Evolutionary conservation across 2,329 filamentous ascomycete genomes (phyloP).

Genomic region (Parastagonospora nodorum): DNA sequence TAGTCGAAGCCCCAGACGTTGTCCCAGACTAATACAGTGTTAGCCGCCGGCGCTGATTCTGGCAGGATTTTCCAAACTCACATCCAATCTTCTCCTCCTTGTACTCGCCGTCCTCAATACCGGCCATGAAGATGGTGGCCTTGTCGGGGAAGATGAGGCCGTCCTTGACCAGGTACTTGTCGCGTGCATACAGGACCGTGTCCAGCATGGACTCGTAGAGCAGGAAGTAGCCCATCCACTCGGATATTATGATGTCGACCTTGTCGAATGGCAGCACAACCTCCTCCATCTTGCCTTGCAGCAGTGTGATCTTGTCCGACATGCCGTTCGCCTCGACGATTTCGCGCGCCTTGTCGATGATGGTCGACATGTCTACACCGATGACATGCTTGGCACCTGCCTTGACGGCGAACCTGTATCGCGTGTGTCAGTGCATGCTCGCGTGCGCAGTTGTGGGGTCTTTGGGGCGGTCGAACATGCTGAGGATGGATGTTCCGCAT

Average conservation of each 20-base stretch:
- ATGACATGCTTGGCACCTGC: slow-evolving; percentile 98
- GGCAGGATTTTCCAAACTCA: slow-evolving; percentile 46
- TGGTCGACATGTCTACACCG: slow-evolving; percentile 99
- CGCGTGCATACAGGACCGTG: slow-evolving; percentile 94
- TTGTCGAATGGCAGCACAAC: slow-evolving; percentile 90
- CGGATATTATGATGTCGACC: slow-evolving; percentile 99
- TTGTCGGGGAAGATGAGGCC: slow-evolving; percentile 99
- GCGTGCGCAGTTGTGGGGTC: slow-evolving; percentile 10
- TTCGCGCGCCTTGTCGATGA: slow-evolving; percentile 97
- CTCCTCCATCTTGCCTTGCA: slow-evolving; percentile 99
- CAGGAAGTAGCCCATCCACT: slow-evolving; percentile 99
- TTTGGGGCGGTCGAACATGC: slow-evolving; percentile 73
- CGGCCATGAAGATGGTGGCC: slow-evolving; percentile 94
- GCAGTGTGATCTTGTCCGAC: slow-evolving; percentile 92
- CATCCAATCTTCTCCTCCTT: slow-evolving; percentile 99
- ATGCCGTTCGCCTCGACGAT: slow-evolving; percentile 93
- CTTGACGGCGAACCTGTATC: slow-evolving; percentile 86
- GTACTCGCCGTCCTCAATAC: slow-evolving; percentile 98
- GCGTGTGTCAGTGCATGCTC: slow-evolving; percentile 25
- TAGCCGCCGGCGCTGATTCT: neutral
- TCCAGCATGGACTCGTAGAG: slow-evolving; percentile 99
- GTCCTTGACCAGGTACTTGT: slow-evolving; percentile 84
- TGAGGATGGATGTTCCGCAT: slow-evolving; percentile 96
- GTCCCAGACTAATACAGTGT: slow-evolving; percentile 78
- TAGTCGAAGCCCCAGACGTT: slow-evolving; percentile 99